Conservation (phyloP, 352 stramenopile genomes). For the Pseudoperonospora humuli region DNA sequence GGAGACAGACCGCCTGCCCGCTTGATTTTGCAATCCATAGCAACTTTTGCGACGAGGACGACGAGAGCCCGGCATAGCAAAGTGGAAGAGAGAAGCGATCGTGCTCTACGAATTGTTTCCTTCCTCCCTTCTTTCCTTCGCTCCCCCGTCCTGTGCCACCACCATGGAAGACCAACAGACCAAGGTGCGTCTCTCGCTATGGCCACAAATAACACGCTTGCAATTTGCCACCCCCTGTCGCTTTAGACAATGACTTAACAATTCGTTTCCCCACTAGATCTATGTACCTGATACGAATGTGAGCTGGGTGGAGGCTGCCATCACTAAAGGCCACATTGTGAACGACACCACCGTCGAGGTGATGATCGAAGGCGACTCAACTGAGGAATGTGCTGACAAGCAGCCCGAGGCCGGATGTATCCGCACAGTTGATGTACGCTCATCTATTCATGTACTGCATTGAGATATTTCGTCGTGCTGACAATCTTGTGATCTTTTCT, state of each 20-base stretch:
- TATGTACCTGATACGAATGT: slow-evolving; percentile 77
- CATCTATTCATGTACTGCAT: neutral
- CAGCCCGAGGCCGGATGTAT: slow-evolving; percentile 46
- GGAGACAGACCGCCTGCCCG: slow-evolving; percentile 5
- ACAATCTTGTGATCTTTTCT: neutral
- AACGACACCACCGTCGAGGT: slow-evolving; percentile 78
- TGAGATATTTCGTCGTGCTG: neutral
- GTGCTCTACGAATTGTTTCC: neutral
- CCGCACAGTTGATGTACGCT: slow-evolving; percentile 38
- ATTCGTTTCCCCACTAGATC: slow-evolving; percentile 31
- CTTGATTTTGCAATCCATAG: slow-evolving; percentile 23
- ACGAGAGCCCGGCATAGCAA: slow-evolving; percentile 9
- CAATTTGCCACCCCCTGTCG: neutral
- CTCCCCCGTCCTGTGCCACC: neutral
- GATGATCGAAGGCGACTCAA: slow-evolving; percentile 56
- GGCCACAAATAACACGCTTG: no score
- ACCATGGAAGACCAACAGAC: slow-evolving; percentile 39
- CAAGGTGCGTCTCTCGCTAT: slow-evolving; percentile 20
- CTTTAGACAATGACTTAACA: slow-evolving; percentile 1
- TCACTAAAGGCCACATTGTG: slow-evolving; percentile 75
- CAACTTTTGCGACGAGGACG: slow-evolving; percentile 30
- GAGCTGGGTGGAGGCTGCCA: slow-evolving; percentile 75
- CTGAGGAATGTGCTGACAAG: slow-evolving; percentile 55
- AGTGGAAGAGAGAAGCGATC: neutral
- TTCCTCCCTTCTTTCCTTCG: neutral